A percentile compares a stretch with the other conserved stretches of the same genome.
Evolutionary conservation across 1,284 basidiomycete species (phyloP).

Genomic region (Pascua guehoae): DNA sequence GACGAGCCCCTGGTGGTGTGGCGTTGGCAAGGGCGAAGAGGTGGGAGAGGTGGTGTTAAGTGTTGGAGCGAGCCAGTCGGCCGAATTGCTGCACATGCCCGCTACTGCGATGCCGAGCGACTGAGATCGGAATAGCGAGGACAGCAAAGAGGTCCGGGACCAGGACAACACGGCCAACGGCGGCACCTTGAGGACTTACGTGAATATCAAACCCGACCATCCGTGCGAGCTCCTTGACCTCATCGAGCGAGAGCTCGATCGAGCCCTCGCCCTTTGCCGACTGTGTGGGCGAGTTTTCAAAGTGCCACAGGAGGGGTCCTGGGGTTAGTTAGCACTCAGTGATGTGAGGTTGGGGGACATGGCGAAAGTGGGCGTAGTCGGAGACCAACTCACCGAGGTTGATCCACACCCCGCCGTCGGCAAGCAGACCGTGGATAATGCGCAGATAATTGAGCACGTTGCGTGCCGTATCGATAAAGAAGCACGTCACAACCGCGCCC

Average conservation of each 20-base stretch:
- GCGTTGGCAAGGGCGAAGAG: too few species aligned
- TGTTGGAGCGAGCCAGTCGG: too few species aligned
- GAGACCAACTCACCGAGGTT: constrained; percentile 62
- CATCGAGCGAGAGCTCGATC: constrained; percentile 83
- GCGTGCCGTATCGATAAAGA: constrained; percentile 96
- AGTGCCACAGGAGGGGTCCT: constrained; percentile 95
- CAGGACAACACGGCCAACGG: background rate
- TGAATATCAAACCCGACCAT: constrained; percentile 78
- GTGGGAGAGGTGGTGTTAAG: too few species aligned
- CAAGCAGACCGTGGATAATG: constrained; percentile 72
- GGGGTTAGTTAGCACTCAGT: constrained; percentile 3
- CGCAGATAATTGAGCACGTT: constrained; percentile 87
- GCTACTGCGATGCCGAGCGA: too few species aligned
- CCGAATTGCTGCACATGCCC: too few species aligned
- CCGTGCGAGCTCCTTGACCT: constrained; percentile 71
- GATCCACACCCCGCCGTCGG: constrained; percentile 83
- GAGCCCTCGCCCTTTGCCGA: constrained; percentile 62
- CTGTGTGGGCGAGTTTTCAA: constrained; percentile 69
- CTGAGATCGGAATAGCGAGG: too few species aligned
- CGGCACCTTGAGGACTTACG: constrained; percentile 53
- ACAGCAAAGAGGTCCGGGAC: too few species aligned
- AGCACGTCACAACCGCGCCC: constrained; percentile 90
- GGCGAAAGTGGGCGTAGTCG: too few species aligned
- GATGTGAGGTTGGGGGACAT: background rate
- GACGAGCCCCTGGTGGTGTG: background rate